Evolutionary conservation across 164 flowering plant species (phyloP), one percentile per base, ranked within the genome.

Genomic region (Echeveria elegans): DNA sequence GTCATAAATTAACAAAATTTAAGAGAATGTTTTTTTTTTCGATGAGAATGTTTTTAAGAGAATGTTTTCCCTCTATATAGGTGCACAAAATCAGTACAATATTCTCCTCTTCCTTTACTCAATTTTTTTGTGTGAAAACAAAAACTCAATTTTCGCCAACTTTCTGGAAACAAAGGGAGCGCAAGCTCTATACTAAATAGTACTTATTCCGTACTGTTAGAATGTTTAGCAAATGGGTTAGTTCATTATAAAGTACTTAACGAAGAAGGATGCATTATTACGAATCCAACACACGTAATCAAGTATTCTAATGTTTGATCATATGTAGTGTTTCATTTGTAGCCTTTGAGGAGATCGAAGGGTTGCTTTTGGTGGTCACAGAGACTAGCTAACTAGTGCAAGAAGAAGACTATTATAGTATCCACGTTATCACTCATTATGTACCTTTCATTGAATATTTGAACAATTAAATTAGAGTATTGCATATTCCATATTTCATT

Each of bases 401-500:
- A 21, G 12, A 5, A 14, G 2, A 56, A 26, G 32, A 43, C 15
- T 43, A 14, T 43, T 11, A 43, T 11, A 24, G 60, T 29, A 28
- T 21, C 14, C 32, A 28, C 61, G 28, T 26, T 11, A 26, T 23
- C 30, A 53, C 26, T 50, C 60, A 53, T 4, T 10, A 38, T 26
- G 0, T 24, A 10, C 16, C 0, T 26, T 26, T 6, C 19, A 28
- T 14, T 56, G 32, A 28, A 56, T 11, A 56, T 12, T 11, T 56
- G 61, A 56, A 24, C 18, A 10, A 50, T 5, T 21, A 50, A 9
- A 12, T 52, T 52, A 7, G 53, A 8, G 16, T 1, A 28, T 19
- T 56, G 61, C 61, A 56, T 56, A 56, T 56, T 56, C 61, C 61
- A 18, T 56, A 56, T 56, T 56, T 56, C 32, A 10, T 11, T 28